These are phyloP conservation scores for Crithidia thermophila DNA, from an alignment of 208 protist species.

Conservation along the genomic window DNA sequence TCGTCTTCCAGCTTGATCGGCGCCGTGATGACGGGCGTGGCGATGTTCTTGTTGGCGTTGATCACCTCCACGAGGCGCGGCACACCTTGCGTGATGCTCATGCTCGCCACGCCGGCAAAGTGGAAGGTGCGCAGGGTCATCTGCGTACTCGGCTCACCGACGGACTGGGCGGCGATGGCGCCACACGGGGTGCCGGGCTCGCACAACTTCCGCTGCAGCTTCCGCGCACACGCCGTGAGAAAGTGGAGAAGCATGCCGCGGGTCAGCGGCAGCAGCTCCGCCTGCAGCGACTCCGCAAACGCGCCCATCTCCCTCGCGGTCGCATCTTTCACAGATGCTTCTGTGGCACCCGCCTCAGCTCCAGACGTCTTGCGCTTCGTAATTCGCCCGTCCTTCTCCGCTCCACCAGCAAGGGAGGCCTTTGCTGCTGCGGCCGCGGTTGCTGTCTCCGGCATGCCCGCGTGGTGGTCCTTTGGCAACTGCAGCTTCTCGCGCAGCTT, in stretches of 20 bases:
- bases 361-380: conserved; percentile 1
- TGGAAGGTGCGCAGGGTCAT: conserved; percentile 99
- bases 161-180: conserved; percentile 98
- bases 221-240: conserved; percentile 61
- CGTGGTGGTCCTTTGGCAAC: conserved; percentile 32
- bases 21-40: conserved; percentile 98
- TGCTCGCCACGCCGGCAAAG: conserved; percentile 99
- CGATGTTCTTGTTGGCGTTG: conserved; percentile 98
- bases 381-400: not conserved
- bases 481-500: conserved; percentile 59
- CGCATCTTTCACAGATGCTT: not conserved
- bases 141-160: conserved; percentile 99
- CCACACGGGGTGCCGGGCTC: conserved; percentile 99
- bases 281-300: conserved; percentile 60
- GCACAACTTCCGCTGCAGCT: conserved; percentile 87
- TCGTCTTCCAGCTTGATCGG: conserved; percentile 59
- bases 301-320: conserved; percentile 1
- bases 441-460: not conserved
- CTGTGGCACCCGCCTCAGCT: not conserved
- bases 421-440: not conserved
- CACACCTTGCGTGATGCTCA: conserved; percentile 98
- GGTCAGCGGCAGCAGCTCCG: conserved; percentile 76
- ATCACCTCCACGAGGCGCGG: conserved; percentile 99
- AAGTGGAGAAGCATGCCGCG: conserved; percentile 76
- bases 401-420: not conserved